These are phyloP conservation scores for Sicyos baderoa DNA, from an alignment of 306 rosid genomes.

Conservation along the genomic window DNA sequence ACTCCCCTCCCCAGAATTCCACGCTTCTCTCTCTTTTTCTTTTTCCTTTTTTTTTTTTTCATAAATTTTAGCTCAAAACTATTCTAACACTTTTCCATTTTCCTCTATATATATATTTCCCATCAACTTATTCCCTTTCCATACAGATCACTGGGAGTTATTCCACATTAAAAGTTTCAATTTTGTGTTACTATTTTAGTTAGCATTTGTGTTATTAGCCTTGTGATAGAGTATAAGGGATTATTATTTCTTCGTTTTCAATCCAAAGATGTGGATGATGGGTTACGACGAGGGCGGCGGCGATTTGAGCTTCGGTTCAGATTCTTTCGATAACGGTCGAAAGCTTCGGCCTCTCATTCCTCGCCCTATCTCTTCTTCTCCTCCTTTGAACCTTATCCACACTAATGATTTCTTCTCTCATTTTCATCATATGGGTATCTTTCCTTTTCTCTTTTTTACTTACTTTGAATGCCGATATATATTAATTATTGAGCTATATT, in stretches of 20 bases:
- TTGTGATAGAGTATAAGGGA: no score
- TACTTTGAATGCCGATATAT: no score
- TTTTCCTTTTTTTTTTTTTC: background rate
- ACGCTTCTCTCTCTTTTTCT: conserved; percentile 30
- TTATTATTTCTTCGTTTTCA: no score
- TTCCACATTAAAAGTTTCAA: no score
- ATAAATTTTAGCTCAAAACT: no score
- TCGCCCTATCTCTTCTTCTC: conserved; percentile 43
- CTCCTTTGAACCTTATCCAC: conserved; percentile 29
- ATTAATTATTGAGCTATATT: no score
- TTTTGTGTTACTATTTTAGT: background rate
- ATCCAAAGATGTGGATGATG: conserved; percentile 71
- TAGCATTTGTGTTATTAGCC: no score
- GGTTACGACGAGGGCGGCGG: conserved; percentile 54
- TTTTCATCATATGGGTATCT: conserved; percentile 58
- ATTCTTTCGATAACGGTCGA: conserved; percentile 47
- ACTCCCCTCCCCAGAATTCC: conserved; percentile 96
- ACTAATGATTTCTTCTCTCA: conserved; percentile 52
- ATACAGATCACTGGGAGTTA: no score
- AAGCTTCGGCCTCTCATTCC: conserved; percentile 77
- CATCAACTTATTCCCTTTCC: no score
- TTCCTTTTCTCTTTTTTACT: background rate
- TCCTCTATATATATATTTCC: no score
- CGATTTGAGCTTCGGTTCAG: conserved; percentile 52
- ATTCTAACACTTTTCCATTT: no score